Evolutionary conservation across 352 stramenopile species (phyloP).

Genomic region (Aphanomyces euteiches): DNA sequence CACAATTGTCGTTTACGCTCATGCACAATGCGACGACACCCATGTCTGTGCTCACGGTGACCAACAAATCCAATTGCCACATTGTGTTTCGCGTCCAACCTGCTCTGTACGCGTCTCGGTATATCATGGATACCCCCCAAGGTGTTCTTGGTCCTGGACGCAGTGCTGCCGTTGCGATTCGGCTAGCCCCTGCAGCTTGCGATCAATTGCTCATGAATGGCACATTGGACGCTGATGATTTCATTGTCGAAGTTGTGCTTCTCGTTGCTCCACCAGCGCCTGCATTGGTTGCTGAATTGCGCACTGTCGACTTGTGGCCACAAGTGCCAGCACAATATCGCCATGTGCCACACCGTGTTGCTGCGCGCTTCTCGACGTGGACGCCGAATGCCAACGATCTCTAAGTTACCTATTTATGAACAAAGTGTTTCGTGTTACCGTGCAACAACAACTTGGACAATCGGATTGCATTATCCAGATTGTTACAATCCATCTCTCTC

Average conservation of each 20-base stretch:
- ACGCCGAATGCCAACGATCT: background rate
- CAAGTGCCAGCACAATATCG: background rate
- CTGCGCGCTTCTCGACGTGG: background rate
- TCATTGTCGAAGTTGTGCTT: slow-evolving; percentile 1
- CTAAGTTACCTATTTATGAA: slow-evolving; percentile 2
- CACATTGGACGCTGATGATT: background rate
- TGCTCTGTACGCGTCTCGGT: background rate
- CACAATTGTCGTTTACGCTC: background rate
- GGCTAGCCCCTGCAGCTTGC: background rate
- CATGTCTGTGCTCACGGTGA: background rate
- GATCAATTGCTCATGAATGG: background rate
- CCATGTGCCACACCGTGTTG: background rate
- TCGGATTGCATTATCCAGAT: no score
- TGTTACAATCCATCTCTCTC: no score
- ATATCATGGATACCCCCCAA: slow-evolving; percentile 2
- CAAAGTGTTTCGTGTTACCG: no score
- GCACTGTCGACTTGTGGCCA: background rate
- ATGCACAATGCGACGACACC: background rate
- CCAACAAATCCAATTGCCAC: slow-evolving; percentile 6
- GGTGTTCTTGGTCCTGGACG: slow-evolving; percentile 7
- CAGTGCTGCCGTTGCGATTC: slow-evolving; percentile 9
- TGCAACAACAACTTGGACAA: no score
- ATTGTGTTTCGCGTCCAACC: background rate
- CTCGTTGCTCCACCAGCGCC: background rate
- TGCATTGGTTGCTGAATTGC: background rate